Evolutionary conservation across 768 basidiomycete species (phyloP).

Genomic region (Amanita polypyramis): DNA sequence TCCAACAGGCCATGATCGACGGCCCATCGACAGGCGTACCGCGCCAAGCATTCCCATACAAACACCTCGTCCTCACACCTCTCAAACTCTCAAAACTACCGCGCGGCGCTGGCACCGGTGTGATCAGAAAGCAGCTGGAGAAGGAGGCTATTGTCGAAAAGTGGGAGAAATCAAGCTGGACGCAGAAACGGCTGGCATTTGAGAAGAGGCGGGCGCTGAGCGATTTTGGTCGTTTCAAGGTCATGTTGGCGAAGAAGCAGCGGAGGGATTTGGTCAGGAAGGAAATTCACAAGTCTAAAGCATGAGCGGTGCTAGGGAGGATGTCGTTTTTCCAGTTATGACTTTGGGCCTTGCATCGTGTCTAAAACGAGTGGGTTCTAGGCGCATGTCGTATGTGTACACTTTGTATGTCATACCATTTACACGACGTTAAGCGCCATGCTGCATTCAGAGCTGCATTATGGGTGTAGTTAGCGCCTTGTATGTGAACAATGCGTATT

Average conservation of each 20-base stretch:
- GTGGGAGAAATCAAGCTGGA: constrained; percentile 87
- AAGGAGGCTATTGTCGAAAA: constrained; percentile 75
- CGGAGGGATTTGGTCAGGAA: constrained; percentile 74
- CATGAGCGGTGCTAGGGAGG: constrained; percentile 10
- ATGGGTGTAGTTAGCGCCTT: too few relatives aligned
- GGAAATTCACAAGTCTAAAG: constrained; percentile 44
- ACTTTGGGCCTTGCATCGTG: neutral
- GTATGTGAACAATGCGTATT: too few relatives aligned
- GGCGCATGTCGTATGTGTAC: too few relatives aligned
- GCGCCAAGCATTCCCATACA: constrained; percentile 87
- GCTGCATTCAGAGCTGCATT: too few relatives aligned
- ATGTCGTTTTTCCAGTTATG: too few relatives aligned
- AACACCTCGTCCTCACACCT: constrained; percentile 86
- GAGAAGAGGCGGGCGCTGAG: constrained; percentile 65
- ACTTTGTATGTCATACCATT: neutral
- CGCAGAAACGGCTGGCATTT: constrained; percentile 70
- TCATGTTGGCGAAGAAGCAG: constrained; percentile 84
- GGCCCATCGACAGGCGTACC: constrained; percentile 88
- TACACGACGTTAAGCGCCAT: neutral
- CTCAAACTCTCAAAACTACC: constrained; percentile 76
- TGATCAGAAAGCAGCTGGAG: constrained; percentile 79
- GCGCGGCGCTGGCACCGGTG: constrained; percentile 74
- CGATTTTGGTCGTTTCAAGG: constrained; percentile 89
- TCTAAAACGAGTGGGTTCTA: neutral
- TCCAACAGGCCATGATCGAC: constrained; percentile 84